phyloP scores from a whole-genome alignment of 169 alveolate genomes.

The Eimeria brunetti region DNA sequence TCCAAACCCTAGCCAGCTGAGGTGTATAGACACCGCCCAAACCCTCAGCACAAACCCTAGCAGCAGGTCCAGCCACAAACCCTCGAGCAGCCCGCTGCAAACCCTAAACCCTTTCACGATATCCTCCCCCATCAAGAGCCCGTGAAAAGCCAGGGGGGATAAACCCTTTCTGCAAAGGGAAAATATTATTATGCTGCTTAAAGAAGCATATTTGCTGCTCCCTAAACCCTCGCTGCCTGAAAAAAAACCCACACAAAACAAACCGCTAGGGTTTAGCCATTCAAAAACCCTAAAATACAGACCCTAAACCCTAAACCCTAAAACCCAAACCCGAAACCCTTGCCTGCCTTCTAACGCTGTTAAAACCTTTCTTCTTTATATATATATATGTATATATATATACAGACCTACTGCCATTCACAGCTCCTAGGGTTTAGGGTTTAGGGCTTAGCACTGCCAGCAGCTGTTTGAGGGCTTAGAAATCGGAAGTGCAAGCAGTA shows the following conservation, averaged over 20 bases:
- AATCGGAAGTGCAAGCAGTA: too few species aligned
- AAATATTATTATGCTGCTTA: constrained; percentile 49
- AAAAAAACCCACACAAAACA: background rate
- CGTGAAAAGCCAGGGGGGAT: constrained; percentile 82
- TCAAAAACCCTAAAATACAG: too few species aligned
- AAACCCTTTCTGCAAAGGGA: constrained; percentile 76
- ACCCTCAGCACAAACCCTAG: constrained; percentile 13
- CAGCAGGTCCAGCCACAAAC: constrained; percentile 74
- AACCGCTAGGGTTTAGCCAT: too few species aligned
- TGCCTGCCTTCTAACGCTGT: too few species aligned
- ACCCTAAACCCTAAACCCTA: too few species aligned
- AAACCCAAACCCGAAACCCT: too few species aligned
- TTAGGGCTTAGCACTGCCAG: too few species aligned
- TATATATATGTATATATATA: too few species aligned
- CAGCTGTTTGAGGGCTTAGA: too few species aligned
- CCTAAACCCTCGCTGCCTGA: background rate
- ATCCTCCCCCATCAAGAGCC: constrained; percentile 83
- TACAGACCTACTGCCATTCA: too few species aligned
- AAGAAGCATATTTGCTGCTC: constrained; percentile 2
- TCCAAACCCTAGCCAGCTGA: constrained; percentile 81
- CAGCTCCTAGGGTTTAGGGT: too few species aligned
- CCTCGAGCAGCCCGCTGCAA: constrained; percentile 78
- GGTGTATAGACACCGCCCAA: constrained; percentile 74
- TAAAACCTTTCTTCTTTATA: too few species aligned
- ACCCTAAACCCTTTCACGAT: constrained; percentile 80